Evolutionary conservation across 1,284 basidiomycete genomes (phyloP).

Genomic region (Ceratobasidium sp.): DNA sequence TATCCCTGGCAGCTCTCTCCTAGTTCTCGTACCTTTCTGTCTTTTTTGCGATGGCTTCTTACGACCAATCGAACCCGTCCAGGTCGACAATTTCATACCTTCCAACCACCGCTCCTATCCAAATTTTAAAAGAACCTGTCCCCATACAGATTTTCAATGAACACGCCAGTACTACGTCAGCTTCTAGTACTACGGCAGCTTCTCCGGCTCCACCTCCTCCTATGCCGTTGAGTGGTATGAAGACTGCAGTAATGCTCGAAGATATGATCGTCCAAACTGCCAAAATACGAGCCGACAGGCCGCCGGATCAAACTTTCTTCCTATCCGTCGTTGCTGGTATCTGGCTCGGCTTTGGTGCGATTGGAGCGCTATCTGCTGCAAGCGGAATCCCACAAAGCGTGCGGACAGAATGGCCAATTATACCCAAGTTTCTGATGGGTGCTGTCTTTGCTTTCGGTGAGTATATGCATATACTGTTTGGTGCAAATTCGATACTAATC

Average conservation of each 20-base stretch:
- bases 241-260: constrained; percentile 9
- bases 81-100: constrained; percentile 13
- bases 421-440: constrained; percentile 46
- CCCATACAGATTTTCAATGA: no score
- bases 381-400: constrained; percentile 45
- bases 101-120: not conserved
- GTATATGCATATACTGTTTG: constrained; percentile 26
- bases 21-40: not conserved
- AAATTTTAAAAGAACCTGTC: not conserved
- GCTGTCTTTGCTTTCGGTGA: constrained; percentile 45
- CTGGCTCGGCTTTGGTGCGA: constrained; percentile 45
- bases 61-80: not conserved
- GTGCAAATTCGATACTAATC: not conserved
- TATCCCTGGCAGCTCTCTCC: constrained; percentile 22
- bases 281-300: constrained; percentile 13
- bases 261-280: constrained; percentile 14
- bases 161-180: no score
- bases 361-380: constrained; percentile 43
- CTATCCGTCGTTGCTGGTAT: constrained; percentile 43
- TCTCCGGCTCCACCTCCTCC: not conserved
- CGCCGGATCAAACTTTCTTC: constrained; percentile 32
- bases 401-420: constrained; percentile 46
- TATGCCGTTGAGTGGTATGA: constrained; percentile 4
- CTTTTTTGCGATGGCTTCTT: constrained; percentile 4
- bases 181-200: not conserved